A percentile compares a stretch with the other conserved stretches of the same genome.
Evolutionary conservation across 139 green algal genomes (phyloP).

Genomic region (Coccomyxa sp.): DNA sequence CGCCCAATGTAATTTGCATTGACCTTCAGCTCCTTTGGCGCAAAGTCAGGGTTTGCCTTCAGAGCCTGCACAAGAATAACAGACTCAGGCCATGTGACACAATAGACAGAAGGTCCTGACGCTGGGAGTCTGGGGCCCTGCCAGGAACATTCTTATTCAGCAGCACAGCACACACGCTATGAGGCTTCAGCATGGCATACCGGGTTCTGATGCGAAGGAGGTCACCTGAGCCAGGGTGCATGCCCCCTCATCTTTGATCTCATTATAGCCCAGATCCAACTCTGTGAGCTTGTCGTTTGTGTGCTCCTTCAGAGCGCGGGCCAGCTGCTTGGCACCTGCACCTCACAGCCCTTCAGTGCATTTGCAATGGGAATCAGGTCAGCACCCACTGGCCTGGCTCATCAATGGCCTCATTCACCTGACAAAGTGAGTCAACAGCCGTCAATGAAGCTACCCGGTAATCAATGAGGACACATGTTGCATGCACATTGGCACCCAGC

Average conservation of each 20-base stretch:
- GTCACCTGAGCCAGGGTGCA: conserved; percentile 87
- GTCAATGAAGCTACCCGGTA: neutral
- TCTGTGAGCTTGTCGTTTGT: conserved; percentile 77
- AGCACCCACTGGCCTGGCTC: too few relatives aligned
- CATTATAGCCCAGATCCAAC: conserved; percentile 98
- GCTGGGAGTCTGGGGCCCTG: too few relatives aligned
- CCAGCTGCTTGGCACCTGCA: conserved; percentile 35
- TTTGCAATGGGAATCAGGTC: too few relatives aligned
- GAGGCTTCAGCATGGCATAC: neutral
- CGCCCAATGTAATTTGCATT: conserved; percentile 94
- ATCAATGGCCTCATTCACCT: too few relatives aligned
- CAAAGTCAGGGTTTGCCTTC: conserved; percentile 83
- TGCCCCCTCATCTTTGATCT: conserved; percentile 98
- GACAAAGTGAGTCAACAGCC: too few relatives aligned
- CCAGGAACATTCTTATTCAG: too few relatives aligned
- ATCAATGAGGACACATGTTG: too few relatives aligned
- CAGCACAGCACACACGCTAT: neutral
- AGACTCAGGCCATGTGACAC: too few relatives aligned
- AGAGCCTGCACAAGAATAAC: conserved; percentile 51
- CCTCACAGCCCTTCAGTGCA: too few relatives aligned
- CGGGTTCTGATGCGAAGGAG: neutral
- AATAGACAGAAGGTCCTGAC: too few relatives aligned
- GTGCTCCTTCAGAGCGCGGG: conserved; percentile 48
- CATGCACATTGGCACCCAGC: too few relatives aligned
- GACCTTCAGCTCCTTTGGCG: conserved; percentile 79